Percentiles rank a stretch among this genome's conserved stretches.
phyloP scores from a whole-genome alignment of 2,329 filamentous ascomycete species.

The Penicillium crustosum region DNA sequence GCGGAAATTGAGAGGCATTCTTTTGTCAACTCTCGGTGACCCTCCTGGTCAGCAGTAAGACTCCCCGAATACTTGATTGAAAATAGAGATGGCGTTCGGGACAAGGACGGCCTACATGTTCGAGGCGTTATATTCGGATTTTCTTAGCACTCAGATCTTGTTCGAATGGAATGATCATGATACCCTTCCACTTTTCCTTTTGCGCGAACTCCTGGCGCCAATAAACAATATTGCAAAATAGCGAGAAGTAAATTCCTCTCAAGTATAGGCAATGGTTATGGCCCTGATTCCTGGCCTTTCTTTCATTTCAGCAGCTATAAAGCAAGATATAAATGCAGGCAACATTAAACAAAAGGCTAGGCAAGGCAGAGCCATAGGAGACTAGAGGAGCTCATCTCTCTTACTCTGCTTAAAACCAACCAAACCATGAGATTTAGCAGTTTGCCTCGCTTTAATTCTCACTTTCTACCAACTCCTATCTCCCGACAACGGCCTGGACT shows the following conservation, averaged over 20 bases:
- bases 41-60: background rate
- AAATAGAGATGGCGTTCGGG: constrained; percentile 7
- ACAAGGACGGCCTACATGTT: background rate
- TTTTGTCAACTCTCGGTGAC: background rate
- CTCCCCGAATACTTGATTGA: background rate
- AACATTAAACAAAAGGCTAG: background rate
- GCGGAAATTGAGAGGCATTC: constrained; percentile 21
- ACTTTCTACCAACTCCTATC: background rate
- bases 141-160: constrained; percentile 7
- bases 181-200: constrained; percentile 3
- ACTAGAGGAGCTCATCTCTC: background rate
- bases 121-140: constrained; percentile 6
- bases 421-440: background rate
- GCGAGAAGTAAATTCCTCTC: background rate
- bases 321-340: background rate
- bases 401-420: background rate
- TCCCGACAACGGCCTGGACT: background rate
- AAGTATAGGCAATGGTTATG: too few species aligned
- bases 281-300: background rate
- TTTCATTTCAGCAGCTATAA: background rate
- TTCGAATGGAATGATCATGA: constrained; percentile 13
- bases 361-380: background rate
- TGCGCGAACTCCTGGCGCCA: background rate
- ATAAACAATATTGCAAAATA: background rate
- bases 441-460: background rate